Evolutionary conservation across 106 monocot species (phyloP), one percentile per base, ranked within the genome.

Genomic region (Allium fistulosum): DNA sequence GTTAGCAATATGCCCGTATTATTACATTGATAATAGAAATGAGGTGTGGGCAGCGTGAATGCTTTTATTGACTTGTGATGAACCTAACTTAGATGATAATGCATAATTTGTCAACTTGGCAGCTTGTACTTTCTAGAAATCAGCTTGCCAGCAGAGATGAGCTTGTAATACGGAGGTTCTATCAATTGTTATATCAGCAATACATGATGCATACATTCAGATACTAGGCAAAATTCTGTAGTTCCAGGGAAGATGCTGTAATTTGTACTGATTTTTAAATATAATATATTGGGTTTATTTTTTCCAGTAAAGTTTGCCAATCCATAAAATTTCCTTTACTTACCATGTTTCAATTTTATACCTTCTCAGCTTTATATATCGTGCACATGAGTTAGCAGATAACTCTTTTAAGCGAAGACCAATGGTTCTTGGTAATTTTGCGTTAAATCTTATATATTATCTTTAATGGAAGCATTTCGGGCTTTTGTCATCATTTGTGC

Each of bases 61-160:
- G 37, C 37, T 37, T 37, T 37, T 37, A 46, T 46, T 63, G 1
- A 61, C 45, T 10, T 45, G 37, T 55, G 15, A 15, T 55, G 16
- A 12, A 55, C 3, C 53, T 55, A 55, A 55, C 53, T 66, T 49
- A 18, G 7, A 15, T 49, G 16, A 17, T 8, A 8, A 17, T 1
- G 4, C 9, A 51, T 4, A 68, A 53, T 26, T 55, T 55, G 8
- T 48, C 65, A 53, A 50, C 17, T 61, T 66, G 74, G 11, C 82
- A 82, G 82, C 78, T 79, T 82, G 62, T 82, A 82, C 66, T 82
- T 82, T 60, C 37, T 82, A 71, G 82, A 82, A 55, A 71, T 79
- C 70, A 82, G 82, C 66, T 59, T 83, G 48, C 83, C 83, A 48
- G 65, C 78, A 75, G 82, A 82, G 28, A 71, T 83, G 67, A 74